Evolutionary conservation across 257 asterid species (phyloP).

Genomic region (Solanum commersonii): DNA sequence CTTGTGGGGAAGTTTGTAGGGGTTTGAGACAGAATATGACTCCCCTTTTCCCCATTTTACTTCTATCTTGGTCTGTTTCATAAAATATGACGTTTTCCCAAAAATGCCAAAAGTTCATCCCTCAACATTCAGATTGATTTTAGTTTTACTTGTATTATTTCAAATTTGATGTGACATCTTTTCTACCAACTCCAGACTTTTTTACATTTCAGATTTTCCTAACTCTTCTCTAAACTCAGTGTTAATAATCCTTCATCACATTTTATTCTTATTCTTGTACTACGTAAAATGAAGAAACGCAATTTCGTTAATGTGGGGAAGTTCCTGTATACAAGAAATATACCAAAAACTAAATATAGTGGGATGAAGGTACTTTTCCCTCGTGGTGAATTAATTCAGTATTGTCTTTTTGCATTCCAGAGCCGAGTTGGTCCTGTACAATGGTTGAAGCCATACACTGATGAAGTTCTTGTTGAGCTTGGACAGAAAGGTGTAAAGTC

Average conservation of each 20-base stretch:
- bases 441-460: constrained; percentile 96
- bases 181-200: background rate
- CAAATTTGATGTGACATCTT: background rate
- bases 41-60: background rate
- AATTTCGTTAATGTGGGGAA: background rate
- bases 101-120: background rate
- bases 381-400: background rate
- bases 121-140: background rate
- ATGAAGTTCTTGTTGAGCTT: constrained; percentile 92
- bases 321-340: background rate
- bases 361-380: background rate
- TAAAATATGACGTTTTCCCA: background rate
- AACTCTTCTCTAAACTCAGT: background rate
- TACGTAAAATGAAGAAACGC: background rate
- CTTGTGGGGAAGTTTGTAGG: background rate
- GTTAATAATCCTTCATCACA: background rate
- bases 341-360: background rate
- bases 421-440: constrained; percentile 99
- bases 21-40: background rate
- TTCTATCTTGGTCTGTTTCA: background rate
- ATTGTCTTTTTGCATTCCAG: constrained; percentile 20
- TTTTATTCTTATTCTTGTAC: background rate
- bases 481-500: constrained; percentile 83
- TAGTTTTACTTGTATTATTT: background rate
- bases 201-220: background rate